phyloP scores from a whole-genome alignment of 345 rosid species.

The Pistacia integerrima region DNA sequence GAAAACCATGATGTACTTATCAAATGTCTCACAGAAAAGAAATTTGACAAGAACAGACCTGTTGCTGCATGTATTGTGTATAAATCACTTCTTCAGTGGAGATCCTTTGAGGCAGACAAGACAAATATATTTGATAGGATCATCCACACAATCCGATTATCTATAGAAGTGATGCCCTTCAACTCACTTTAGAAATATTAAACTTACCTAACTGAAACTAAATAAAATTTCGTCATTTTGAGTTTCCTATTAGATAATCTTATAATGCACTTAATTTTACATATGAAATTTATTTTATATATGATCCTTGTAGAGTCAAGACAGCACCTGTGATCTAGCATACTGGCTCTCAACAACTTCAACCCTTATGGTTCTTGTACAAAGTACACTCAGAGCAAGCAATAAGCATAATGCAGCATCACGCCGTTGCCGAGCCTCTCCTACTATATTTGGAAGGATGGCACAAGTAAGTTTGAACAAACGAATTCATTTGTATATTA shows the following conservation, averaged over 20 bases:
- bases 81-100: slow-evolving; percentile 64
- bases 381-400: slow-evolving; percentile 61
- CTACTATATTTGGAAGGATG: slow-evolving; percentile 48
- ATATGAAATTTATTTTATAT: slow-evolving; percentile 9
- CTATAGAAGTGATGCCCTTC: slow-evolving; percentile 45
- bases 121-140: slow-evolving; percentile 61
- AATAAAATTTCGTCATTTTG: slow-evolving; percentile 2
- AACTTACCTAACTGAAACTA: not conserved
- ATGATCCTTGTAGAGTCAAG: slow-evolving; percentile 39
- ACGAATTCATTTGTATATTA: slow-evolving; percentile 8
- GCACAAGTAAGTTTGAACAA: slow-evolving; percentile 44
- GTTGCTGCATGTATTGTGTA: slow-evolving; percentile 59
- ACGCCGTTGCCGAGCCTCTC: slow-evolving; percentile 42
- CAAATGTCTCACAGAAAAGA: slow-evolving; percentile 46
- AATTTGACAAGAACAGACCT: slow-evolving; percentile 50
- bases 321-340: slow-evolving; percentile 48
- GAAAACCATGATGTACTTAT: slow-evolving; percentile 60
- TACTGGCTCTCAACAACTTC: slow-evolving; percentile 73
- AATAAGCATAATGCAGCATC: slow-evolving; percentile 40
- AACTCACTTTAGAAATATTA: not conserved
- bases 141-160: slow-evolving; percentile 48
- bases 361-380: slow-evolving; percentile 60
- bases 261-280: not conserved
- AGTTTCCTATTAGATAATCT: not conserved
- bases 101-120: slow-evolving; percentile 68